Evolutionary conservation across 2,329 filamentous ascomycete genomes (phyloP), one percentile per base, ranked within the genome.

Genomic region (Trichoderma sp.): DNA sequence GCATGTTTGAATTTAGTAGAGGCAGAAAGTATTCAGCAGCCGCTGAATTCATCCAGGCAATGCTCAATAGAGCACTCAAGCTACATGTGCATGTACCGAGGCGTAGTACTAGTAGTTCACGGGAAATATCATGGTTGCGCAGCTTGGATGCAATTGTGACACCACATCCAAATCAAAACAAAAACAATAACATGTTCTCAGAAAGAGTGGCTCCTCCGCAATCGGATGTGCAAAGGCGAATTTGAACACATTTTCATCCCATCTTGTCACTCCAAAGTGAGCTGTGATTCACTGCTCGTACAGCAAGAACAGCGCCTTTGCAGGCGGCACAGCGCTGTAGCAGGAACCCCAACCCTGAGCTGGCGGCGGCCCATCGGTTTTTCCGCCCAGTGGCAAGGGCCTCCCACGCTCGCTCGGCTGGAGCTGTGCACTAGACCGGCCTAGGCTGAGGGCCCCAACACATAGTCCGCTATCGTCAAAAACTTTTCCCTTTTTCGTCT

Each of bases 401-500:
- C 56, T 58, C 56, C 52, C 64, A 58, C 68, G 51, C 49, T 67
- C 55, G 56, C 61, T 67, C 55, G 56, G 55, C 58, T 61, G 49
- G 37, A 58, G 73, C 46, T 67, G 34, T 64, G 68, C 68, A 59
- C 68, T 55, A 68, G 59, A 51, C 68, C 51, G 56, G 63, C 67
- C 70, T 73, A 78, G 74, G 75, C 39, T 60, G 65, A 61, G 64
- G 58, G 63, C 63, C 46, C 64, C 68, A 63, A 51, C 39, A 43
- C 39, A 43, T 59, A 66, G 46, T 69, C 46, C 46, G 66, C 71
- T 72, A 71, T 71, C 66, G 69, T 69, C 72, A 73, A 74, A 73
- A 74, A 74, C 71, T 74, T 72, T 74, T 73, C 70, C 71, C 70
- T 72, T 73, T 71, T 71, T 72, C 70, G 63, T 69, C 66, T 59